Base-by-base conservation (phyloP, 306 rosid genomes). In the Dicorynia guianensis region DNA sequence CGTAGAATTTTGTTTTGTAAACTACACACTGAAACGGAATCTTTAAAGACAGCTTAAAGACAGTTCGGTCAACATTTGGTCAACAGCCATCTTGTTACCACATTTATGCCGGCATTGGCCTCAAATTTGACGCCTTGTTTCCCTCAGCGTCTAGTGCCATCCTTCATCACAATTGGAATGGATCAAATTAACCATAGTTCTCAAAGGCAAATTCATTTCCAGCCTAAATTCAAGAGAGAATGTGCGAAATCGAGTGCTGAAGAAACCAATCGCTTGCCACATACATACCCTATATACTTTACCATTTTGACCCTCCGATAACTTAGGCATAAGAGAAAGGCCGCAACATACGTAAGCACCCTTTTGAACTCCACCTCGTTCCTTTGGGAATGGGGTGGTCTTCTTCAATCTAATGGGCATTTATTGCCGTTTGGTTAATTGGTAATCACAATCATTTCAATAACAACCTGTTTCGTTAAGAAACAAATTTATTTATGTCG, bases 361-460 rank as follows among this genome's bases (percentile, higher is more conserved):
- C 35, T 25, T 20, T 65, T 12, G 4, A 38, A 6, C n/a, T 1
- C 25, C 5, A 54, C 8, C 9, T 7, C 13, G 46, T 38, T 67
- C 44, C 56, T 8, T 10, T 9, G 25, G 58, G 53, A 33, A 25
- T 20, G 52, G 6, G n/a, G 10, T 6, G 39, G 17, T 6, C 3
- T 13, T 47, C 14, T 67, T 4, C 18, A 39, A 3, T 54, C 13
- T 1, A 36, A 18, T 5, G 25, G 62, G 4, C 54, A 54, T 42
- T 30, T 19, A 53, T 42, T 33, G 64, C 33, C 34, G 62, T 55
- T 63, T 53, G 57, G 1, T 53, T 75, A 25, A 36, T 35, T 46
- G 63, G 55, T 20, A 49, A 40, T 52, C 56, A 50, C 44, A 38
- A 59, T 60, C 33, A 67, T 77, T 68, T 49, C 18, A 6, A 36